Base-by-base conservation (phyloP, 2,329 filamentous ascomycete genomes). In the Claviceps monticola region DNA sequence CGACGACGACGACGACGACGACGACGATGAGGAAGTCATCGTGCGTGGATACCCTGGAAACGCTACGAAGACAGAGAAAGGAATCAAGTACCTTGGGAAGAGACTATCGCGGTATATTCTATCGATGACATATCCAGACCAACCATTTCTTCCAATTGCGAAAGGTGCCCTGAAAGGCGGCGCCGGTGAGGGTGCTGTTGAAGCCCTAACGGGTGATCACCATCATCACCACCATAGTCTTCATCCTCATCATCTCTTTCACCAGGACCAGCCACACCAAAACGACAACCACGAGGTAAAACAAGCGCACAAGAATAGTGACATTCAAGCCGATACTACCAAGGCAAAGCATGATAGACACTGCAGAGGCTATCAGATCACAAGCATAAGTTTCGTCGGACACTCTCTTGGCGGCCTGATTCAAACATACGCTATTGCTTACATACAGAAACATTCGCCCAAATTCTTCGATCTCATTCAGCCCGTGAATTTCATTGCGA, bases 71-170 rank as follows among this genome's bases (percentile, higher is more conserved):
- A 98, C 93, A 2, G 93, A 98, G 68, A 83, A 84, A 57, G 93
- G 93, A 16, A 97, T 98, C 62, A 95, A 97, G 66, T 98, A 95
- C 66, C 78, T 98, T 5, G 93, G 93, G 19, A 97, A 97, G 66
- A 80, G 93, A 49, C 78, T 98, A 26, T 93, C 93, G 19, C 90
- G 90, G 71, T 95, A 91, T 64, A 80, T 97, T 34, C 74, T 98
- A 44, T 79, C 84, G 50, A 83, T 95, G 71, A 95, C 91, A 34
- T 95, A 95, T 63, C 93, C 93, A 0, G 89, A 96, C 62, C 90
- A 97, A 61, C 89, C 91, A 4, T 95, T 84, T 60, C 73, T 90
- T 1, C 90, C 91, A 0, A 70, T 73, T 23, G 67, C 71, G 14
- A 80, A 80, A 60, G 71, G 71, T 6, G 71, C 71, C 5, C 66